phyloP scores from a whole-genome alignment of 768 basidiomycete species.

The Boletus rubescentipes region DNA sequence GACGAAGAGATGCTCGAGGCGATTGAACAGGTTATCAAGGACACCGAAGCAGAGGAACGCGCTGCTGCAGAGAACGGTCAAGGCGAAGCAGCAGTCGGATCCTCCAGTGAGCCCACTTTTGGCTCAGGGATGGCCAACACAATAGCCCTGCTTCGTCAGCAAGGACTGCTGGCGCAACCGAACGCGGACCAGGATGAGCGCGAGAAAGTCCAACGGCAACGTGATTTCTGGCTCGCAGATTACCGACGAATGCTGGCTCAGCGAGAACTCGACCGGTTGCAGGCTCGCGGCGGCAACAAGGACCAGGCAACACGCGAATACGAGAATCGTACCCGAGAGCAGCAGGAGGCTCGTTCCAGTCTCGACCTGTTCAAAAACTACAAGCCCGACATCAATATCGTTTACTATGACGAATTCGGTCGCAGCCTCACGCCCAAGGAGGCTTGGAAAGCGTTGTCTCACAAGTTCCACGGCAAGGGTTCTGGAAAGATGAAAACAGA shows the following conservation, averaged over 20 bases:
- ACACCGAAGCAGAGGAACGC: conserved; percentile 56
- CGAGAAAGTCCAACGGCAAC: conserved; percentile 78
- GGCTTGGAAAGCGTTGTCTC: conserved; percentile 97
- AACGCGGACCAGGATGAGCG: conserved; percentile 66
- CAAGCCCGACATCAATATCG: conserved; percentile 95
- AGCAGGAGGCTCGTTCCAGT: conserved; percentile 81
- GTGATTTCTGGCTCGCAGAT: conserved; percentile 89
- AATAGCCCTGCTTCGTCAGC: conserved; percentile 83
- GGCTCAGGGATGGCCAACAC: conserved; percentile 86
- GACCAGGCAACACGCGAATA: conserved; percentile 95
- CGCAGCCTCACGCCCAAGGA: conserved; percentile 87
- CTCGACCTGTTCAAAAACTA: conserved; percentile 88
- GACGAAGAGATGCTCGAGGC: conserved; percentile 77
- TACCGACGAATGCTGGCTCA: conserved; percentile 73
- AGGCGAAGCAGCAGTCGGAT: conserved; percentile 46
- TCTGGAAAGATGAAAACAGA: conserved; percentile 97
- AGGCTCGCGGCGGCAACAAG: conserved; percentile 76
- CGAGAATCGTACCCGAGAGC: conserved; percentile 89
- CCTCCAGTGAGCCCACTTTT: conserved; percentile 76
- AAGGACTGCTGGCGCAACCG: conserved; percentile 78
- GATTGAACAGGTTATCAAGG: conserved; percentile 68
- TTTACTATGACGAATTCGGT: conserved; percentile 96
- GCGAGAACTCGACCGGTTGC: conserved; percentile 77
- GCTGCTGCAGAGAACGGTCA: conserved; percentile 32
- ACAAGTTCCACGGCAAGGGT: conserved; percentile 98